Evolutionary conservation across 1,284 basidiomycete species (phyloP), one percentile per base, ranked within the genome.

Genomic region (Rhizoctonia solani): DNA sequence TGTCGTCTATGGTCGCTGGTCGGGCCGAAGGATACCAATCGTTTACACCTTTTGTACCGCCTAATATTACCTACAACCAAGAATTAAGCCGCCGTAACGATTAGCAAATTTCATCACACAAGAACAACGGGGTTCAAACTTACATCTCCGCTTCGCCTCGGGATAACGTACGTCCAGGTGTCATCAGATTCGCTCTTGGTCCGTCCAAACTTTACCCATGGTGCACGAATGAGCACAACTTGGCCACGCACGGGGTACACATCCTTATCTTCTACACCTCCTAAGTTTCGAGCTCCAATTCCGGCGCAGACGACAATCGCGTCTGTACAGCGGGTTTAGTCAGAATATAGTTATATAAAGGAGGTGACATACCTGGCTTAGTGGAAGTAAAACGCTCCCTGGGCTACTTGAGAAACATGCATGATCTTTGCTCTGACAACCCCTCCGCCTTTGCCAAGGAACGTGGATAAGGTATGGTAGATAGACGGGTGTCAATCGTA

Each of bases 401-500:
- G 59, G 19, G 59, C 59, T 9, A 65, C 49, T 42, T 65, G 59
- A 37, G 59, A 65, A n/a, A 65, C 49, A 27, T 65, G 59, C 59
- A 65, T 65, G 13, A 65, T 44, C 25, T 53, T 65, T 1, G 59
- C 32, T 3, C 86, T 85, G 3, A 85, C 77, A 50, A 85, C 77
- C 0, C 77, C 76, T 0, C 90, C 90, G 32, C 89, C 89, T 1
- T 75, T 75, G 1, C 80, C 76, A 3, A 84, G 76, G 76, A 93
- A 90, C 8, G 84, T 82, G 13, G 81, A 76, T 34, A 87, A 93
- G 82, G 75, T 89, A 92, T 23, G 83, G 79, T 65, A 92, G 79
- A 50, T 92, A 92, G 6, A 80, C 76, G 0, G 87, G 83, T 81
- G 72, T 93, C 87, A 71, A 92, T 86, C 5, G 85, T 86, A 41